phyloP scores from a whole-genome alignment of 1,284 basidiomycete genomes.

The Puccinia hordei region DNA sequence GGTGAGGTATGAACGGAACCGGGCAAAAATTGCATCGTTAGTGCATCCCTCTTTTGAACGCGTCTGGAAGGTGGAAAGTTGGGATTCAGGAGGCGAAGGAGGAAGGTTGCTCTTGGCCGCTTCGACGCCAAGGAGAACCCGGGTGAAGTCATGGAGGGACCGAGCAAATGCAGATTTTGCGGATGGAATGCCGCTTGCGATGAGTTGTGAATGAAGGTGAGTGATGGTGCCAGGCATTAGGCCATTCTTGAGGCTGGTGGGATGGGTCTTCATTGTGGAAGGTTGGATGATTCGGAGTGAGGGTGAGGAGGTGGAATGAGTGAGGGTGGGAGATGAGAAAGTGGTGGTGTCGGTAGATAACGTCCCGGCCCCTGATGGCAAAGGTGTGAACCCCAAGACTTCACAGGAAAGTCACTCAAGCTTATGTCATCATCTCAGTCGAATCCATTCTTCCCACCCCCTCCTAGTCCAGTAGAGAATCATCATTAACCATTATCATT shows the following conservation, averaged over 20 bases:
- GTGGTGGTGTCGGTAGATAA: no score
- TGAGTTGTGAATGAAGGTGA: constrained; percentile 1
- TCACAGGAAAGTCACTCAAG: no score
- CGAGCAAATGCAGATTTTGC: not conserved
- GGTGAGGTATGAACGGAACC: not conserved
- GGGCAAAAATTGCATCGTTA: not conserved
- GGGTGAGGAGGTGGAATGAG: no score
- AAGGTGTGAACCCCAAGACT: no score
- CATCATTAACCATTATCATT: no score
- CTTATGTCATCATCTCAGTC: no score
- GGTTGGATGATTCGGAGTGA: not conserved
- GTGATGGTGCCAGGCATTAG: not conserved
- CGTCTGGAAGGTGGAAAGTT: not conserved
- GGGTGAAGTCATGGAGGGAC: not conserved
- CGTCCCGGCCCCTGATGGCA: no score
- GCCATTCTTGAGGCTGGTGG: not conserved
- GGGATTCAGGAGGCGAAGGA: not conserved
- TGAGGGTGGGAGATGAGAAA: no score
- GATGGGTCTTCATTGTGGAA: not conserved
- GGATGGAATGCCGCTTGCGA: constrained; percentile 3
- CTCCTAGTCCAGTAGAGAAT: no score
- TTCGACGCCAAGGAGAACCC: not conserved
- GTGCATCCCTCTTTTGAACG: not conserved
- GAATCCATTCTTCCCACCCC: no score
- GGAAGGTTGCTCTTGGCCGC: constrained; percentile 1